Evolutionary conservation across 179 eudicot genomes (phyloP).

Genomic region (Drosera spatulata): DNA sequence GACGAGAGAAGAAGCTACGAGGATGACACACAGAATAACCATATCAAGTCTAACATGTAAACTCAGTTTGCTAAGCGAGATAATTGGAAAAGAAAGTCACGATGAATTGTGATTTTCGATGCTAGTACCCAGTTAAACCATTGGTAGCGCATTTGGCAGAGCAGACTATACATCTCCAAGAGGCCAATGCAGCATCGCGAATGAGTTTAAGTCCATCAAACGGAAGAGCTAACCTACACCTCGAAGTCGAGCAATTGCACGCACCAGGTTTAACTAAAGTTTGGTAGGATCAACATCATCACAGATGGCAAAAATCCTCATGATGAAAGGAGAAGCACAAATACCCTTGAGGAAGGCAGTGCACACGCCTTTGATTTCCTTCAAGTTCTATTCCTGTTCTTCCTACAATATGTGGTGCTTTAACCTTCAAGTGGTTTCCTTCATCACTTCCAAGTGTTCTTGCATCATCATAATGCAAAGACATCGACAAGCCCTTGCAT

Average conservation of each 20-base stretch:
- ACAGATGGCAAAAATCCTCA: background rate
- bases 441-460: slow-evolving; percentile 16
- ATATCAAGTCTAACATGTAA: background rate
- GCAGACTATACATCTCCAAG: slow-evolving; percentile 35
- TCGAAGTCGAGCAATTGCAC: background rate
- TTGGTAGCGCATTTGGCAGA: slow-evolving; percentile 25
- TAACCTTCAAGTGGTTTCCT: slow-evolving; percentile 12
- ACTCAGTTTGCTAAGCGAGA: background rate
- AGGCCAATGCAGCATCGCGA: slow-evolving; percentile 37
- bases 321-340: background rate
- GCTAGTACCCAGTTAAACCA: slow-evolving; percentile 34
- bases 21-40: slow-evolving; percentile 1
- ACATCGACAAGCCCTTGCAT: slow-evolving; percentile 22
- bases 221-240: slow-evolving; percentile 58
- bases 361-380: slow-evolving; percentile 18
- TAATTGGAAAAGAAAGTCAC: too few relatives aligned
- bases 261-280: background rate
- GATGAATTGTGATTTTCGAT: background rate
- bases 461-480: slow-evolving; percentile 15
- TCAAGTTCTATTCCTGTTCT: slow-evolving; percentile 20
- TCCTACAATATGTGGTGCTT: slow-evolving; percentile 18
- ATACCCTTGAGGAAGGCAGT: slow-evolving; percentile 50
- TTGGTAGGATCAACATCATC: background rate
- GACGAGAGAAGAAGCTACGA: slow-evolving; percentile 47
- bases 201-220: slow-evolving; percentile 31